Percentiles rank a stretch among this genome's conserved stretches.
phyloP scores from a whole-genome alignment of 441 rosid genomes.

The Jatropha podagrica region DNA sequence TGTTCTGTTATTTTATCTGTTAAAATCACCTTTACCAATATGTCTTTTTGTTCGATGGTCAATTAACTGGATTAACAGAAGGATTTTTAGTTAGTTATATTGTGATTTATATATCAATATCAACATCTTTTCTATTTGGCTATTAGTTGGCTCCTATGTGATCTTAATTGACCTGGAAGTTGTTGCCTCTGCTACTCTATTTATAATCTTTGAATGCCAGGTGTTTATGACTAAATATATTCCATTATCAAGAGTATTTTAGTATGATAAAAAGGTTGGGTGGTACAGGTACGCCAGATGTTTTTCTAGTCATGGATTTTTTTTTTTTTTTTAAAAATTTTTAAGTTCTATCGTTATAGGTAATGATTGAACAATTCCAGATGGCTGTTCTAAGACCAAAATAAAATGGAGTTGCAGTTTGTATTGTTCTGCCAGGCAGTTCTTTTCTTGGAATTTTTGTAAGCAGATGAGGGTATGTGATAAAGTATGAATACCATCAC shows the following conservation, averaged over 20 bases:
- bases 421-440: conserved; percentile 13
- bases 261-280: background rate
- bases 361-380: conserved; percentile 4
- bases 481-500: background rate
- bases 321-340: background rate
- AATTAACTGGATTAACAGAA: background rate
- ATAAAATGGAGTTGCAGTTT: background rate
- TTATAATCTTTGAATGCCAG: background rate
- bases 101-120: background rate
- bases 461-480: background rate
- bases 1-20: background rate
- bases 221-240: background rate
- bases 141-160: conserved; percentile 1
- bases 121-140: background rate
- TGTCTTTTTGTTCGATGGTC: background rate
- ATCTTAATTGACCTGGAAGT: background rate
- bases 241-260: background rate
- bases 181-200: background rate
- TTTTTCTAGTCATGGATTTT: background rate
- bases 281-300: conserved; percentile 3
- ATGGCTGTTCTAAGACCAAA: background rate
- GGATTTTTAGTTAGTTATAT: background rate
- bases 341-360: background rate
- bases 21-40: background rate
- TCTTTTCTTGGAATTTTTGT: background rate